These are phyloP conservation scores for Knoxdaviesia proteae DNA, from an alignment of 2,329 filamentous ascomycete species.

Conservation along the genomic window DNA sequence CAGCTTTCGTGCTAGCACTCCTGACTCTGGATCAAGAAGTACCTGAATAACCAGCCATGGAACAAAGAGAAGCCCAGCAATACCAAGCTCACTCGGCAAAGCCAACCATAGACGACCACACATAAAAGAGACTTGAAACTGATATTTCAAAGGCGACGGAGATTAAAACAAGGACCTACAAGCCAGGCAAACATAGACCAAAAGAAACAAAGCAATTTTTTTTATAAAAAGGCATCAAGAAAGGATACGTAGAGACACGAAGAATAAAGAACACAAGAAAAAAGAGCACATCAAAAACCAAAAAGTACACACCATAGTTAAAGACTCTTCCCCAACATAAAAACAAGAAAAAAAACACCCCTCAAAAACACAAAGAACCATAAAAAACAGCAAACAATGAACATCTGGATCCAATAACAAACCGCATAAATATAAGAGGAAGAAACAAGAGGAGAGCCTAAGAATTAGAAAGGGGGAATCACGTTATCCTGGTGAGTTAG, in stretches of 20 bases:
- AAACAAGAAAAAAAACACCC: not conserved
- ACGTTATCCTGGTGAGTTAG: not conserved
- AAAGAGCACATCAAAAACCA: not conserved
- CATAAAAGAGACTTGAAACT: too few species aligned
- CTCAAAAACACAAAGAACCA: not conserved
- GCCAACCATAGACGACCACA: too few species aligned
- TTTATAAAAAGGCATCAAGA: too few species aligned
- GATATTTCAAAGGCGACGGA: too few species aligned
- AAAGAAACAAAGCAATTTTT: too few species aligned
- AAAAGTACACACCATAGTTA: not conserved
- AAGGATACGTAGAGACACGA: not conserved
- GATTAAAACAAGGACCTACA: too few species aligned
- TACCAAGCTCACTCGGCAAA: too few species aligned
- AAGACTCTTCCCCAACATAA: not conserved
- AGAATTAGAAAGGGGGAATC: not conserved
- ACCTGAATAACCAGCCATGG: too few species aligned
- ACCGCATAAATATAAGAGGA: not conserved
- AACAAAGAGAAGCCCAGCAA: too few species aligned
- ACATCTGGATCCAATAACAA: not conserved
- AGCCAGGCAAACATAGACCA: too few species aligned
- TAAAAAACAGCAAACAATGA: conserved; percentile 1
- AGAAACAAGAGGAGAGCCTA: not conserved
- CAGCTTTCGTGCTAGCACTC: too few species aligned
- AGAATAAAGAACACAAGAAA: conserved; percentile 2
- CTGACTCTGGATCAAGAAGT: too few species aligned